Base-by-base conservation (phyloP, 176 grass and related monocot species). In the Musa schizocarpa region DNA sequence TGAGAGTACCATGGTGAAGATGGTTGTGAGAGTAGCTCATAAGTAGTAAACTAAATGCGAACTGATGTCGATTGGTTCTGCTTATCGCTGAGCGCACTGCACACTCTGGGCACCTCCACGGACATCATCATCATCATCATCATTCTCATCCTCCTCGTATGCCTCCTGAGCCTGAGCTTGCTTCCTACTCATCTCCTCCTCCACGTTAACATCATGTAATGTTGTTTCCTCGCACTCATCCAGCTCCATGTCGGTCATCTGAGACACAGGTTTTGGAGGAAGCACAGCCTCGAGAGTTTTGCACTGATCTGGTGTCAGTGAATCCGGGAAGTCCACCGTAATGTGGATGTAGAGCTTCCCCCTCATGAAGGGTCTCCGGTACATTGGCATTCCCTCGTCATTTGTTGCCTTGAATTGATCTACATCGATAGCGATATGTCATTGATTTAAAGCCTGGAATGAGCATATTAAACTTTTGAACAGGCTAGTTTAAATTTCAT, bases 341-440 rank as follows among this genome's bases (percentile, higher is more conserved):
- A 96, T 92, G 73, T 96, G 93, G 53, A 96, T 92, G 93, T 96
- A 96, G 54, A 96, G 79, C 81, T 90, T 96, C 54, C 93, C 93
- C 85, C 86, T 92, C 89, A 92, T 96, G 89, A 96, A 96, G 14
- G 93, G 87, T 71, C 87, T 85, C 81, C 86, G 81, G 83, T 92
- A 88, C 70, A 96, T 92, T 4, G 93, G 85, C 93, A 92, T 96
- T 0, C 93, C 93, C 81, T 96, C 93, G 1, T 96, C 89, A 3
- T 92, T 92, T 61, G 92, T 96, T 22, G 87, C 93, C 89, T 96
- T 96, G 76, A 96, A 96, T 83, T 83, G 81, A 80, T 96, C 93
- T 96, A 83, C 49, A 54, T 63, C 76, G 11, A 56, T 80, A 66
- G 63, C 25, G 63, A 16, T 22, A 16, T 1, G 23, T 8, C 43